These are phyloP conservation scores for Wallacemonas sp. DNA, from an alignment of 208 protist species.

Conservation along the genomic window DNA sequence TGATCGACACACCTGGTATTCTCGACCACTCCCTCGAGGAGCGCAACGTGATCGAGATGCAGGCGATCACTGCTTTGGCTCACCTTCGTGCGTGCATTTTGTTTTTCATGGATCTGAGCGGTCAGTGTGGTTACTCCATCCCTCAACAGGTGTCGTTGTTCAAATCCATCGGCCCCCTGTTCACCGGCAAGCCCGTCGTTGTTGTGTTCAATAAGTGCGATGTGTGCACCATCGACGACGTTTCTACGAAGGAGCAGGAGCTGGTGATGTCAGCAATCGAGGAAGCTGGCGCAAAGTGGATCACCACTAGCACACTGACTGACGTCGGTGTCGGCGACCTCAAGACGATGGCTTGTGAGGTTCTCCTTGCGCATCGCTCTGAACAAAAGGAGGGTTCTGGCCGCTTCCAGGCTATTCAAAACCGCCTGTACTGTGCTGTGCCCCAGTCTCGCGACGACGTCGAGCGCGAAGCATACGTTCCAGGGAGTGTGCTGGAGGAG, in stretches of 20 bases:
- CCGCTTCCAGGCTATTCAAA: constrained; percentile 89
- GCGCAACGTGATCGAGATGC: constrained; percentile 99
- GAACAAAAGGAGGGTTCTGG: constrained; percentile 95
- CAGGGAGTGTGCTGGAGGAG: constrained; percentile 62
- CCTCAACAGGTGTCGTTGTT: constrained; percentile 98
- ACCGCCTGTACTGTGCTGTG: constrained; percentile 89
- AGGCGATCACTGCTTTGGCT: constrained; percentile 99
- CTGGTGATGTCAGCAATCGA: constrained; percentile 86
- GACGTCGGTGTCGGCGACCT: constrained; percentile 93
- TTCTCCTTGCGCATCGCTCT: constrained; percentile 93
- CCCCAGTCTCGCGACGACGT: constrained; percentile 91
- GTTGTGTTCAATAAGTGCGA: constrained; percentile 99
- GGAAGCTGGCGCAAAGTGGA: constrained; percentile 81
- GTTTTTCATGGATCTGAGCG: constrained; percentile 99
- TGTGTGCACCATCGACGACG: constrained; percentile 90
- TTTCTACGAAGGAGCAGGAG: constrained; percentile 81
- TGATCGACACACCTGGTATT: constrained; percentile 99
- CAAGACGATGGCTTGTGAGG: constrained; percentile 94
- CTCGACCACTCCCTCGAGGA: constrained; percentile 99
- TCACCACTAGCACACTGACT: constrained; percentile 95
- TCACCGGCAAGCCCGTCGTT: constrained; percentile 99
- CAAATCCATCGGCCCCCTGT: constrained; percentile 98
- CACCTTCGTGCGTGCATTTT: constrained; percentile 98
- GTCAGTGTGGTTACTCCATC: constrained; percentile 98
- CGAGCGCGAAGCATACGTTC: constrained; percentile 72